Evolutionary conservation across 1,284 basidiomycete species (phyloP), one percentile per base, ranked within the genome.

Genomic region (Inonotus obliquus): DNA sequence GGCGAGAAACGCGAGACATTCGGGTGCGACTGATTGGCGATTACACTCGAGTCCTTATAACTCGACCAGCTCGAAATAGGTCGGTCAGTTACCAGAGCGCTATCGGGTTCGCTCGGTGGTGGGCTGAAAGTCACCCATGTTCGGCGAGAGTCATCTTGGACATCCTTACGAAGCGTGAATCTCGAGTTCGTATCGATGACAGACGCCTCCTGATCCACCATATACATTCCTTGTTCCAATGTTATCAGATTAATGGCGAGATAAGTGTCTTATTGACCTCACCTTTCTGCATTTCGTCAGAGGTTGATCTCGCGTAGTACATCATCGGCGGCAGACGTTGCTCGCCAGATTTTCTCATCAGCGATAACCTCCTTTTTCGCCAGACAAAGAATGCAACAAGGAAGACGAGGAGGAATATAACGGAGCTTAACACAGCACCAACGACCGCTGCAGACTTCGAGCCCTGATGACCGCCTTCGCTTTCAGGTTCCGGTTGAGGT

Each of bases 1-100:
- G 39, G 61, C 39, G 61, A 63, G 51, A 63, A 63, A 17, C 23
- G 32, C n/a, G 57, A 59, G 3, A 9, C n/a, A 11, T 59, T 17
- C 2, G 23, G 49, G 14, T 49, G 23, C 2, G 45, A 23, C 44
- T 45, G 35, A 3, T 21, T 2, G 3, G 19, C 21, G n/a, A 10
- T 39, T 21, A 27, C 37, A 39, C 37, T 55, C 35, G 54, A 57
- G 7, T 38, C 54, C 21, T 44, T 37, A 27, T 60, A 60, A 41
- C 37, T 54, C 17, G 59, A 60, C 59, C 59, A 60, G 37, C 44
- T 51, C n/a, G 59, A 60, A 35, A 60, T 21, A 9, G 27, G 32
- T 32, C 32, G 51, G 32, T 54, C 47, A 29, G 32, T 57, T 23
- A 54, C 51, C 27, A 60, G 17, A 17, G 39, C 37, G 21, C 59